These are phyloP conservation scores for Tausonia pullulans DNA, from an alignment of 1,284 basidiomycete species.

Conservation along the genomic window DNA sequence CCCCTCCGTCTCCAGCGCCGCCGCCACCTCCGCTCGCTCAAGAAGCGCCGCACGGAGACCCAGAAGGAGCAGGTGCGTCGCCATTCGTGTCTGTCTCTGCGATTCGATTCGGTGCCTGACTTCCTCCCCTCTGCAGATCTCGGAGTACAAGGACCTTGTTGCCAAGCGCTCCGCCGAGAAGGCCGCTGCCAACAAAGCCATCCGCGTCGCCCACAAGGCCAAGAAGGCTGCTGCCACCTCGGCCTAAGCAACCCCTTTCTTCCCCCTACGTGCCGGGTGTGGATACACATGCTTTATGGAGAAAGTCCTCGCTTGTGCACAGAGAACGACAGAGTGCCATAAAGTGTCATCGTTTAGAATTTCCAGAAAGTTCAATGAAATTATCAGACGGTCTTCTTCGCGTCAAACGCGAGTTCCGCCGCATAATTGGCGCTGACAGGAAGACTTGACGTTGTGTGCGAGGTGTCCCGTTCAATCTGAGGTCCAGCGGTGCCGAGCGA, in stretches of 20 bases:
- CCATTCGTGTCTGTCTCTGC: slow-evolving; percentile 17
- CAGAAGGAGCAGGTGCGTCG: slow-evolving; percentile 77
- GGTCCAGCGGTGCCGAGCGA: too few relatives aligned
- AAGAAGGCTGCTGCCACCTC: slow-evolving; percentile 29
- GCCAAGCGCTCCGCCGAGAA: slow-evolving; percentile 87
- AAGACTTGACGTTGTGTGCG: too few relatives aligned
- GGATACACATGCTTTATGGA: neutral
- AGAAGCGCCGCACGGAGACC: slow-evolving; percentile 74
- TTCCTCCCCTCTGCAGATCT: neutral
- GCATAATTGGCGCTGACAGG: too few relatives aligned
- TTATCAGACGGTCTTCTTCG: too few relatives aligned
- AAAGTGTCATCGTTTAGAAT: too few relatives aligned
- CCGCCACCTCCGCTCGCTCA: slow-evolving; percentile 82
- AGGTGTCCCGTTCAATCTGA: too few relatives aligned
- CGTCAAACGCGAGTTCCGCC: too few relatives aligned
- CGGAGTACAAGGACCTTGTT: slow-evolving; percentile 79
- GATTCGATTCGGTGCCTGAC: neutral
- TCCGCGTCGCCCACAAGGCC: slow-evolving; percentile 40
- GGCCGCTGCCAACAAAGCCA: slow-evolving; percentile 49
- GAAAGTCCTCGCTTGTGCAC: too few relatives aligned
- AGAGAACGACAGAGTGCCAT: too few relatives aligned
- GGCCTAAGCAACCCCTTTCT: neutral
- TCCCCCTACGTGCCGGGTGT: neutral
- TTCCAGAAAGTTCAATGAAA: too few relatives aligned
- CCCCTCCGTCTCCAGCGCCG: slow-evolving; percentile 92